A percentile compares a stretch with the other conserved stretches of the same genome.
Conservation (phyloP, 2,329 filamentous ascomycete genomes). For the Ascochyta koolunga region DNA sequence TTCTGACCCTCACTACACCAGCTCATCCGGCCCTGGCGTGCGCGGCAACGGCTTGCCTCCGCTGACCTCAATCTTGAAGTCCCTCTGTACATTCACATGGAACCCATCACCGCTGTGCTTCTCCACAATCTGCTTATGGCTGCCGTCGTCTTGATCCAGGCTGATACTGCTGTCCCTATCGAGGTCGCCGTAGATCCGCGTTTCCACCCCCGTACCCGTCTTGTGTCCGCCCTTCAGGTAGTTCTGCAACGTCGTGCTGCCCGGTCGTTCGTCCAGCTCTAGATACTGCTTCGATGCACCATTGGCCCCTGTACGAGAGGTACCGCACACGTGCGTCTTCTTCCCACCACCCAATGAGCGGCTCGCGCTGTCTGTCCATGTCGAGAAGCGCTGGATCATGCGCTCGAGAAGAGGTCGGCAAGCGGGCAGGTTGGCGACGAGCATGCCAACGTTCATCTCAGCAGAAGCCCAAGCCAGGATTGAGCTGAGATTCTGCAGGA, state of each 20-base stretch:
- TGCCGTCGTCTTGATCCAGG: conserved; percentile 15
- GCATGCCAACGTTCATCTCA: conserved; percentile 22
- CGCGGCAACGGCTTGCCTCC: conserved; percentile 10
- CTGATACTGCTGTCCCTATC: conserved; percentile 10
- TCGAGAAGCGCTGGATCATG: conserved; percentile 10
- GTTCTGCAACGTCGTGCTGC: conserved; percentile 9
- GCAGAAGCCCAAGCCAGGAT: conserved; percentile 19
- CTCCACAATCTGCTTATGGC: conserved; percentile 12
- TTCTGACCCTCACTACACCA: conserved; percentile 1
- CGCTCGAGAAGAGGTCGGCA: conserved; percentile 19
- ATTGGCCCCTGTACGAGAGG: neutral
- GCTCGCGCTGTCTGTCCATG: conserved; percentile 12
- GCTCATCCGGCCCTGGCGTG: conserved; percentile 2
- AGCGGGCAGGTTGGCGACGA: conserved; percentile 20
- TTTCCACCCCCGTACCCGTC: conserved; percentile 15
- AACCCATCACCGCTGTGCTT: conserved; percentile 8
- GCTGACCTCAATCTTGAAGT: conserved; percentile 17
- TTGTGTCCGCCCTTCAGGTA: conserved; percentile 7
- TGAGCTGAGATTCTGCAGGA: conserved; percentile 16
- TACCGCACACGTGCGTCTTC: conserved; percentile 5
- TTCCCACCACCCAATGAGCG: conserved; percentile 4
- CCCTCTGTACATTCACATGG: conserved; percentile 14
- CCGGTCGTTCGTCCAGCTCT: conserved; percentile 15
- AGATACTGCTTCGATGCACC: conserved; percentile 12
- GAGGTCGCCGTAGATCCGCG: conserved; percentile 19